A percentile compares a stretch with the other conserved stretches of the same genome.
Evolutionary conservation across 2,329 filamentous ascomycete species (phyloP).

Genomic region (Mycosphaerella arachidis): DNA sequence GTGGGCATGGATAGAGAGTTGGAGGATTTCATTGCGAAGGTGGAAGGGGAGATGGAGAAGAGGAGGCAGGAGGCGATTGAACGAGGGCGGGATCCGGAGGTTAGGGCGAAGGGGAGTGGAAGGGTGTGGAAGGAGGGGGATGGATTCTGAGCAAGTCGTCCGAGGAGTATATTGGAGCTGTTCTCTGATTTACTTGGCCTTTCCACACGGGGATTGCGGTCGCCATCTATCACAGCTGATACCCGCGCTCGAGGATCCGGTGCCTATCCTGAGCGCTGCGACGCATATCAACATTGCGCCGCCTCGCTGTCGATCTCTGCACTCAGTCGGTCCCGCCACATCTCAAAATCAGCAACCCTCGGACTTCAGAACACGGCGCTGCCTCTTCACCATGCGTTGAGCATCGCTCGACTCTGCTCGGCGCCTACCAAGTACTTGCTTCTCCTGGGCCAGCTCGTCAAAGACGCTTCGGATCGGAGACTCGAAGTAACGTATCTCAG

Average conservation of each 20-base stretch:
- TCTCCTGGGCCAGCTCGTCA: too few species aligned
- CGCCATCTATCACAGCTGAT: background rate
- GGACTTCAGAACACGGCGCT: too few species aligned
- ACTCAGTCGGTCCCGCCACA: too few species aligned
- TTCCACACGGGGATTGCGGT: background rate
- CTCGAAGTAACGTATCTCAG: too few species aligned
- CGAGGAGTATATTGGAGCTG: background rate
- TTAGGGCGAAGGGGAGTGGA: slow-evolving; percentile 51
- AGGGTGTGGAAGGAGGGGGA: slow-evolving; percentile 54
- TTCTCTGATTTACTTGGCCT: background rate
- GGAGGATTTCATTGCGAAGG: slow-evolving; percentile 40
- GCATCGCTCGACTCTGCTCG: too few species aligned
- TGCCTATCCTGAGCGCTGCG: background rate
- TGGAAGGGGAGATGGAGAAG: slow-evolving; percentile 41
- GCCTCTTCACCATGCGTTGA: too few species aligned
- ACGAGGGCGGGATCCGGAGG: slow-evolving; percentile 48
- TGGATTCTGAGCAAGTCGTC: slow-evolving; percentile 42
- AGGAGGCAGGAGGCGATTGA: slow-evolving; percentile 44
- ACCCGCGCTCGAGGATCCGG: background rate
- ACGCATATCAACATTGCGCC: background rate
- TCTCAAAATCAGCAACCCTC: too few species aligned
- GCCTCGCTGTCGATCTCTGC: background rate
- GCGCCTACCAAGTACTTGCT: too few species aligned
- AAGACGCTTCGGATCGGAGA: too few species aligned
- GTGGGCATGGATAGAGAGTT: slow-evolving; percentile 43